Conservation (phyloP, 192 early-diverging fungal genomes). For the Borealophlyctis nickersoniae region DNA sequence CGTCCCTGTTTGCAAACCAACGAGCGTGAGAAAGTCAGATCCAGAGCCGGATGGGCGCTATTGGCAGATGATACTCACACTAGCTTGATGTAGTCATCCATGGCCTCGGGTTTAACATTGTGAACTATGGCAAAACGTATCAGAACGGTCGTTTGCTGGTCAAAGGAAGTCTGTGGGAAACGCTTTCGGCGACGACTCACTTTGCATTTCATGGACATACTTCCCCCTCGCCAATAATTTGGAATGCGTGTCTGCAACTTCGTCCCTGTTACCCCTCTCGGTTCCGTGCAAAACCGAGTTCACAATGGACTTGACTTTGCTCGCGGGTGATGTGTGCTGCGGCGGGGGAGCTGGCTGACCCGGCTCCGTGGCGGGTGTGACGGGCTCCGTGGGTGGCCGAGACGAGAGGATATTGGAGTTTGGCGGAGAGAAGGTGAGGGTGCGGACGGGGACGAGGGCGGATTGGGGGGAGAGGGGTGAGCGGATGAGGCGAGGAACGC, state of each 20-base stretch:
- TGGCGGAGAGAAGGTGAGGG: no score
- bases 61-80: constrained; percentile 34
- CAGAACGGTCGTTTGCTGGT: no score
- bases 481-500: no score
- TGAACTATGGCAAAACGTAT: constrained; percentile 53
- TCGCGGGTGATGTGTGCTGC: background rate
- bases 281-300: constrained; percentile 64
- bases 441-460: no score
- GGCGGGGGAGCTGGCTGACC: no score
- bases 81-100: constrained; percentile 79
- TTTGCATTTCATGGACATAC: constrained; percentile 85
- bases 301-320: constrained; percentile 45
- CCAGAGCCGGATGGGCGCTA: background rate
- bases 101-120: constrained; percentile 77
- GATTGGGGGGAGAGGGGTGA: no score
- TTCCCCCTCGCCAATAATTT: constrained; percentile 80
- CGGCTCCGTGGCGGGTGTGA: no score
- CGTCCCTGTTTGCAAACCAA: no score
- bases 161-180: no score
- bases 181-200: no score
- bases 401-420: no score
- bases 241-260: constrained; percentile 53
- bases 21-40: constrained; percentile 7
- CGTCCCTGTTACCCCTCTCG: constrained; percentile 23
- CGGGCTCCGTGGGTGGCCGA: no score